Evolutionary conservation across 2,329 filamentous ascomycete genomes (phyloP), one percentile per base, ranked within the genome.

Genomic region (Zymoseptoria crescenta): DNA sequence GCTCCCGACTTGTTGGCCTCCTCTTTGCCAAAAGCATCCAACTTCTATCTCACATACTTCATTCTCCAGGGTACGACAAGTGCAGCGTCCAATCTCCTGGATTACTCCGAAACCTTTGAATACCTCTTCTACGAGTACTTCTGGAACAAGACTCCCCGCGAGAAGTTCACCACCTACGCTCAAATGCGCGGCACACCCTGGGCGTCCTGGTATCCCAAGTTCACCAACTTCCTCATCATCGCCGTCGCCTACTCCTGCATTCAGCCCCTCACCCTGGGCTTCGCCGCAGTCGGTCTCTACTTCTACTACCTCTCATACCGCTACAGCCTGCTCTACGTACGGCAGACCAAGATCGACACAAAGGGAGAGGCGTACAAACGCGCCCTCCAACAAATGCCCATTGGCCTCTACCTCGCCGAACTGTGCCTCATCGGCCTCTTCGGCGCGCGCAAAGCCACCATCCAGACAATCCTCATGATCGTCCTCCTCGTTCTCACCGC

Each of bases 311-410:
- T 79, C 49, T 76, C 74, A 55, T 80, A 76, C 68, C 74, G 76
- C 19, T 80, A 80, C 71, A 79, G 78, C 60, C 72, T 79, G 63
- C 73, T 80, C 9, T 80, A 78, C 64, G 76, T 78, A 10, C 54
- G 65, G 27, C 77, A 77, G 65, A 76, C 76, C 60, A 76, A 75
- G 58, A 72, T 78, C 56, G 78, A 80, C 60, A 80, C 78, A 28
- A 75, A 76, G 62, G 78, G 78, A 49, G 73, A 73, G 16, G 73
- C 74, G 2, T 80, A 80, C 65, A 73, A 75, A 56, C 74, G 75
- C 27, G 78, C 78, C 4, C 62, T 80, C 27, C 74, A 76, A 58
- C 78, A 80, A 54, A 72, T 80, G 41, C 74, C 76, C 8, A 75
- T 74, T 3, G 78, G 78, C 55, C 68, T 80, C 16, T 80, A 80